A percentile compares a stretch with the other conserved stretches of the same genome.
Evolutionary conservation across 2,329 filamentous ascomycete genomes (phyloP).

Genomic region (Ceratocystis cacaofunesta): DNA sequence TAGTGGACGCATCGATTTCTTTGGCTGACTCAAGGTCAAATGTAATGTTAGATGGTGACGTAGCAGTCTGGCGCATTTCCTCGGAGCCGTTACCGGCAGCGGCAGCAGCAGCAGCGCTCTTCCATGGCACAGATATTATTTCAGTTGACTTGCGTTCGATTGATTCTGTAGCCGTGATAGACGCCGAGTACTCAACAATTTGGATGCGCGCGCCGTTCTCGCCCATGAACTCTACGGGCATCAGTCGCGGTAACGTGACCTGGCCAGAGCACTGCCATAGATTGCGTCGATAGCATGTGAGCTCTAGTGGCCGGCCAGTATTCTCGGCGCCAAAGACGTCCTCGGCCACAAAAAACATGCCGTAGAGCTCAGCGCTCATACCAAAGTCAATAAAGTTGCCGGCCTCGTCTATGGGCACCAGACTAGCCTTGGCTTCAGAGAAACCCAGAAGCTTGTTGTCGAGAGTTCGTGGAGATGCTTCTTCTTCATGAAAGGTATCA

Average conservation of each 20-base stretch:
- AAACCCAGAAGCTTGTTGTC: constrained; percentile 64
- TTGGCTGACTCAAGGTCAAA: constrained; percentile 43
- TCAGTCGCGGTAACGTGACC: constrained; percentile 42
- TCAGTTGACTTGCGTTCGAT: constrained; percentile 86
- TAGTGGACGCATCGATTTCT: constrained; percentile 63
- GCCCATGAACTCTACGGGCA: constrained; percentile 9
- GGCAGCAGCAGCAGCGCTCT: constrained; percentile 48
- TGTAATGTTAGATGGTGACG: constrained; percentile 38
- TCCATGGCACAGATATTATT: constrained; percentile 95
- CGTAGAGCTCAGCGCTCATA: constrained; percentile 63
- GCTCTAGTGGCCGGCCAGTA: constrained; percentile 50
- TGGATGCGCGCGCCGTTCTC: constrained; percentile 39
- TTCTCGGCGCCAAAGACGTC: constrained; percentile 55
- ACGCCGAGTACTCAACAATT: constrained; percentile 62
- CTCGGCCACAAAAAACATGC: constrained; percentile 80
- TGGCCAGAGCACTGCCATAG: constrained; percentile 89
- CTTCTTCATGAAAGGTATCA: constrained; percentile 24
- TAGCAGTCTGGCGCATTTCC: constrained; percentile 33
- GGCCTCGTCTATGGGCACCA: constrained; percentile 49
- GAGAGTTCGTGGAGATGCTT: constrained; percentile 39
- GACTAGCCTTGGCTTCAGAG: constrained; percentile 45
- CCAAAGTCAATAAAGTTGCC: constrained; percentile 48
- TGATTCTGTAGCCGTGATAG: constrained; percentile 75
- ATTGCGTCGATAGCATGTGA: constrained; percentile 91
- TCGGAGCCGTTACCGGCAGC: constrained; percentile 26